Evolutionary conservation across 164 flowering plant species (phyloP), one percentile per base, ranked within the genome.

Genomic region (Buxus sempervirens): DNA sequence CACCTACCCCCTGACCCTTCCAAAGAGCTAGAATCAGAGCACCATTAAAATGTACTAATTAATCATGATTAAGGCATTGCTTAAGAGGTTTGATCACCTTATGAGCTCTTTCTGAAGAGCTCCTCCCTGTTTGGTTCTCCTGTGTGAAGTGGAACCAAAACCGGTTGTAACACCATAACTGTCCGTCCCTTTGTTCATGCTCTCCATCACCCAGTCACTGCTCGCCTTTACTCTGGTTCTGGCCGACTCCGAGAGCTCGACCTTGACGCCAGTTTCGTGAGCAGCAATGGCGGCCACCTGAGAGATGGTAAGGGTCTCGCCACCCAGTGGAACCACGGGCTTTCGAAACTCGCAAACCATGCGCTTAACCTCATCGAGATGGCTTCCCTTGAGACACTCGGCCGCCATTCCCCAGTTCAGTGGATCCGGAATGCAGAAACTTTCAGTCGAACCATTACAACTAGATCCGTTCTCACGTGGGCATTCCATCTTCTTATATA

Each of bases 121-220:
- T 26, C 73, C 83, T 4, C 90, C 90, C 48, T 86, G 75, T 53
- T 84, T 84, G 65, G 90, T 86, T 57, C 90, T 72, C 68, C 90
- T 63, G 53, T 86, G 90, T 0, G 90, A 86, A 28, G 90, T 86
- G 0, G 90, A 86, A 58, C 90, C 90, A 70, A 86, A 86, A 3
- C 90, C 90, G 36, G 90, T 86, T 16, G 90, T 86, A 55, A 86
- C 84, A 0, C 90, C 90, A 69, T 86, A 86, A 32, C 86, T 84
- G 60, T 86, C 90, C 0, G 84, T 82, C 21, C 90, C 90, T 23
- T 82, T 82, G 63, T 69, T 79, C 90, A 86, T 77, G 72, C 88
- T 81, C 18, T 86, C 90, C 86, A 84, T 81, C 5, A 86, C 88
- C 90, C 90, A 86, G 19, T 84, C 84, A 27, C 88, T 82, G 71